These are phyloP conservation scores for Cornus kousa DNA, from an alignment of 148 eudicot genomes.

Conservation along the genomic window DNA sequence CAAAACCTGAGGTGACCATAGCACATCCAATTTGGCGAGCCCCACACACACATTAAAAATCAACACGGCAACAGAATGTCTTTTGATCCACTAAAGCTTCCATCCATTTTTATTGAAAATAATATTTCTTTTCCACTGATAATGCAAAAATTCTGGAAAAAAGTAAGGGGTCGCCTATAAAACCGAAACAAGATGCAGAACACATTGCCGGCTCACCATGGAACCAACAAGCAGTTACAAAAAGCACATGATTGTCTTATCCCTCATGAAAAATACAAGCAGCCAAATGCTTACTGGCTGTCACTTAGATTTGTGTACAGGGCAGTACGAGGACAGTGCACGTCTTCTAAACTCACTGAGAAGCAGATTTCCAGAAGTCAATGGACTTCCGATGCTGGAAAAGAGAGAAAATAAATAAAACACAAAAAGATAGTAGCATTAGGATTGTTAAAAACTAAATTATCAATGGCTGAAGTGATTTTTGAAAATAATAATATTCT, in stretches of 20 bases:
- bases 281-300: not conserved
- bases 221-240: not conserved
- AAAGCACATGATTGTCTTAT: not conserved
- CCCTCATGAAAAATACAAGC: not conserved
- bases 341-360: conserved; percentile 22
- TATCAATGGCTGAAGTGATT: not conserved
- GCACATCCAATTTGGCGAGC: too few relatives aligned
- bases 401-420: not conserved
- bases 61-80: not conserved
- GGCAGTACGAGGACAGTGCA: not conserved
- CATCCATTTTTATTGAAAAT: not conserved
- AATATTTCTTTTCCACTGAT: not conserved
- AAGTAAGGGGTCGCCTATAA: not conserved
- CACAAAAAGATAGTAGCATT: not conserved
- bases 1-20: too few relatives aligned
- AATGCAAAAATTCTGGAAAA: not conserved
- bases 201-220: not conserved
- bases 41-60: not conserved
- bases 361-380: conserved; percentile 48
- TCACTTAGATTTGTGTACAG: not conserved
- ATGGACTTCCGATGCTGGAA: conserved; percentile 75
- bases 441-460: not conserved
- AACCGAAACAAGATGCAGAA: not conserved
- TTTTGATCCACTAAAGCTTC: not conserved
- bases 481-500: not conserved